Conservation (phyloP, 2,329 filamentous ascomycete genomes). For the Cordyceps tenuipes region DNA sequence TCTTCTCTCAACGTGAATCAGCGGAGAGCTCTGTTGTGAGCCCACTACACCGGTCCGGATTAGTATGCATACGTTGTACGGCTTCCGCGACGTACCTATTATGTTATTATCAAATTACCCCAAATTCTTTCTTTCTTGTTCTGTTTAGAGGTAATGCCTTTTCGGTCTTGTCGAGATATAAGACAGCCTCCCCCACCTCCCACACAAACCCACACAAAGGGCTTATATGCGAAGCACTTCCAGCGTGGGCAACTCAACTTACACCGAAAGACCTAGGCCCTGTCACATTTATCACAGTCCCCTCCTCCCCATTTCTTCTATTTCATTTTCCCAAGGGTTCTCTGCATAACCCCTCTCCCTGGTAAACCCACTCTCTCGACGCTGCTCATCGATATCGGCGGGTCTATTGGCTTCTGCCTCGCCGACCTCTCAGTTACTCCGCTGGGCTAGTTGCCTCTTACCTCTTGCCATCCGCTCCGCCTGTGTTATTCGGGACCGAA, state of each 20-base stretch:
- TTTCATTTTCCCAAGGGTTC: not conserved
- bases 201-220: not conserved
- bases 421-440: not conserved
- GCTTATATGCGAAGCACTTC: not conserved
- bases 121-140: not conserved
- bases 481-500: not conserved
- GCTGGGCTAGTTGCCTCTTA: not conserved
- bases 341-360: not conserved
- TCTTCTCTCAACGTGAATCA: not conserved
- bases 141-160: not conserved
- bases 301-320: not conserved
- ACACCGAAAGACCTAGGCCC: slow-evolving; percentile 1
- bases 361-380: not conserved
- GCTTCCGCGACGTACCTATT: not conserved
- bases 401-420: slow-evolving; percentile 1
- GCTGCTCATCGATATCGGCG: not conserved
- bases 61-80: not conserved
- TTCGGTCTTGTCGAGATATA: not conserved
- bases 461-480: not conserved
- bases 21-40: not conserved
- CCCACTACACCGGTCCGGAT: not conserved
- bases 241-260: not conserved
- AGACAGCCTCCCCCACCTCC: not conserved
- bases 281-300: not conserved
- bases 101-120: not conserved